These are phyloP conservation scores for Ceratocystis cubensis DNA, from an alignment of 2,329 filamentous ascomycete genomes.

Conservation along the genomic window DNA sequence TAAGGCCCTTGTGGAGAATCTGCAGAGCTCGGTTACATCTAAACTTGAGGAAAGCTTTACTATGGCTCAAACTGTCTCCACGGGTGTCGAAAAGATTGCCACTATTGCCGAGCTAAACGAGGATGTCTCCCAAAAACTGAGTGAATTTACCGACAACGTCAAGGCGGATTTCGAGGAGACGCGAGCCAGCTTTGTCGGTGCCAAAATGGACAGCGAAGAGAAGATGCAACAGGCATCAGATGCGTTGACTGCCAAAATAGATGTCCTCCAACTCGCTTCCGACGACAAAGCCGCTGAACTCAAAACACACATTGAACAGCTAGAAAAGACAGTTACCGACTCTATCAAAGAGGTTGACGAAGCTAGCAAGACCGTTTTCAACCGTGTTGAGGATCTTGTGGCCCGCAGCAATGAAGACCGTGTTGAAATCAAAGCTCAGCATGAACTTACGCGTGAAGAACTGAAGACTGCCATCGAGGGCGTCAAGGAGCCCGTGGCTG, in stretches of 20 bases:
- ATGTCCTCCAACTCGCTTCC: neutral
- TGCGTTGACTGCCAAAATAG: slow-evolving; percentile 37
- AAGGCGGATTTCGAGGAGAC: slow-evolving; percentile 80
- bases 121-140: slow-evolving; percentile 48
- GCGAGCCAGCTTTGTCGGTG: slow-evolving; percentile 62
- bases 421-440: slow-evolving; percentile 60
- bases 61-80: slow-evolving; percentile 55
- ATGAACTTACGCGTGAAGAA: slow-evolving; percentile 70
- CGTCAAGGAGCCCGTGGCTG: slow-evolving; percentile 63
- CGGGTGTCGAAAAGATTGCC: slow-evolving; percentile 14
- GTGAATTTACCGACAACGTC: slow-evolving; percentile 61
- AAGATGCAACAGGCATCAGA: slow-evolving; percentile 52
- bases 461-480: slow-evolving; percentile 57
- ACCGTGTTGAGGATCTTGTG: slow-evolving; percentile 66
- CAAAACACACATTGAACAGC: slow-evolving; percentile 70
- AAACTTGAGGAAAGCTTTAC: slow-evolving; percentile 65
- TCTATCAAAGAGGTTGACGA: slow-evolving; percentile 77
- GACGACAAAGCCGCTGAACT: slow-evolving; percentile 42
- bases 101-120: slow-evolving; percentile 43
- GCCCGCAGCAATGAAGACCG: slow-evolving; percentile 64
- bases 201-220: slow-evolving; percentile 73
- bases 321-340: slow-evolving; percentile 68
- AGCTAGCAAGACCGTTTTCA: slow-evolving; percentile 77
- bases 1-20: slow-evolving; percentile 62
- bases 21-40: slow-evolving; percentile 62